These are phyloP conservation scores for Leptodontidium sp. DNA, from an alignment of 2,329 filamentous ascomycete species.

Conservation along the genomic window DNA sequence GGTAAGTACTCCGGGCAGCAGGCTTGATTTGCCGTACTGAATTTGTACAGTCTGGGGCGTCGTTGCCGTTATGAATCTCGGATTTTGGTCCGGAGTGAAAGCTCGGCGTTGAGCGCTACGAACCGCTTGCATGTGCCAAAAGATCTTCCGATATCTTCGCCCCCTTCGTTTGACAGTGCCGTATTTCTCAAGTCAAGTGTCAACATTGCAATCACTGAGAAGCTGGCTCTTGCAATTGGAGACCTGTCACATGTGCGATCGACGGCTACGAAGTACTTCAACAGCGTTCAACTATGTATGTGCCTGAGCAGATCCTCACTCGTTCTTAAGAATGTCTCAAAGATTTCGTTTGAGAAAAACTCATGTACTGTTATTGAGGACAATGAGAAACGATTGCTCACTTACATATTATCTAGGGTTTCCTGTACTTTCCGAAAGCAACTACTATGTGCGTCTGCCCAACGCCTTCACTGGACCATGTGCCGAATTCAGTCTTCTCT, in stretches of 20 bases:
- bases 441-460: constrained; percentile 28
- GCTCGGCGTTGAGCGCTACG: background rate
- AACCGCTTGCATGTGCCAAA: background rate
- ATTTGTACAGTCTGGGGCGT: constrained; percentile 25
- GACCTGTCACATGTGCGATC: constrained; percentile 24
- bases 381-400: background rate
- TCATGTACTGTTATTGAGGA: background rate
- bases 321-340: too few species aligned
- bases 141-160: too few species aligned
- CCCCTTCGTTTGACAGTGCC: background rate
- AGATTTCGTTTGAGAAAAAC: too few species aligned
- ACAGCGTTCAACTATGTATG: constrained; percentile 29
- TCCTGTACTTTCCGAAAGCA: constrained; percentile 31
- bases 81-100: background rate
- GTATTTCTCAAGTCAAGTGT: constrained; percentile 17
- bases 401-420: constrained; percentile 20
- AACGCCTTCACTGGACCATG: constrained; percentile 23
- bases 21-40: constrained; percentile 3
- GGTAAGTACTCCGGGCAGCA: constrained; percentile 17
- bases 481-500: constrained; percentile 31
- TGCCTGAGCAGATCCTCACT: background rate
- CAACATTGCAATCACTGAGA: constrained; percentile 25
- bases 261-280: constrained; percentile 30
- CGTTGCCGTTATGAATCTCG: constrained; percentile 28
- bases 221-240: constrained; percentile 27